Evolutionary conservation across 163 green algal genomes (phyloP).

Genomic region (Volvox carteri): DNA sequence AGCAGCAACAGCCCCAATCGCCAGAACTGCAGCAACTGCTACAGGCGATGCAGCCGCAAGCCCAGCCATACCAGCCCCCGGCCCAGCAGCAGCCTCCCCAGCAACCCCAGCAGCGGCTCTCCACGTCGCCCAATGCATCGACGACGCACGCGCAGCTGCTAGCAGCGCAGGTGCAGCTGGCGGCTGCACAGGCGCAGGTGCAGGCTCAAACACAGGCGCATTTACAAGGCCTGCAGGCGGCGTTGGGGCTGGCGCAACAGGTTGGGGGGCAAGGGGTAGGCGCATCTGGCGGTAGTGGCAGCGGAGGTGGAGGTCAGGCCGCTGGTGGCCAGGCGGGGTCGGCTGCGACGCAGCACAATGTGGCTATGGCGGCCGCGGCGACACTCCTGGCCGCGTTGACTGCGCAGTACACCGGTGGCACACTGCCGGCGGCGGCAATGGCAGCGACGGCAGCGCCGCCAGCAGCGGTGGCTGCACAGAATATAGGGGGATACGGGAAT

Average conservation of each 20-base stretch:
- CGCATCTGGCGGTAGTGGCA: background rate
- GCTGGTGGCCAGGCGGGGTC: background rate
- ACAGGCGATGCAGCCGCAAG: background rate
- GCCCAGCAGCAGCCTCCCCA: background rate
- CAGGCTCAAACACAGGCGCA: conserved; percentile 13
- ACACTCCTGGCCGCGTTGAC: background rate
- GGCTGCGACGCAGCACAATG: background rate
- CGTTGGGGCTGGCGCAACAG: background rate
- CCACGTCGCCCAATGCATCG: background rate
- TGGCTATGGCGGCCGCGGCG: background rate
- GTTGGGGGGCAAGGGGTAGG: too few species aligned
- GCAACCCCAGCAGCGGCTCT: background rate
- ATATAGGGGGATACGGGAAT: background rate
- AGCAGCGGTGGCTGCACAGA: background rate
- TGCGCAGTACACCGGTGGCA: conserved; percentile 8
- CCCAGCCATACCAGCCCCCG: background rate
- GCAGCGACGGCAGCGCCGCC: background rate
- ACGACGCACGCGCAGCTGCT: conserved; percentile 3
- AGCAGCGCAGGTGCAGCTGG: conserved; percentile 10
- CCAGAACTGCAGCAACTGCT: background rate
- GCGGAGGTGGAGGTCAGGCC: background rate
- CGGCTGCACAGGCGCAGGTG: conserved; percentile 10
- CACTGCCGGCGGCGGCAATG: background rate
- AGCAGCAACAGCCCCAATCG: background rate
- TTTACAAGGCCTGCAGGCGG: background rate